Conservation (phyloP, 1,284 basidiomycete genomes). For the Cryptococcus sp. region DNA sequence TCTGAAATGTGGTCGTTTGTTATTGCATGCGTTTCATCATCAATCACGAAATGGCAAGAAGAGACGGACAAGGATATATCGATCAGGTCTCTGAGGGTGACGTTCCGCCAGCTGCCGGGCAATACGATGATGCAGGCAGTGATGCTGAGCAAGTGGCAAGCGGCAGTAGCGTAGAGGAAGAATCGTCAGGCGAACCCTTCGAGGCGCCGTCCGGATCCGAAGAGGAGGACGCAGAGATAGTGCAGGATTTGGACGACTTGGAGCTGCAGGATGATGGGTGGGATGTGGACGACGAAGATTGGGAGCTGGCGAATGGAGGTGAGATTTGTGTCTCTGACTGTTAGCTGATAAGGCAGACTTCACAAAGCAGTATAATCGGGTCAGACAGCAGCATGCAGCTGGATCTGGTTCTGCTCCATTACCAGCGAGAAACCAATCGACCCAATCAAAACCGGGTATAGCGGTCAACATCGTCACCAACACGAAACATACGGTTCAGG, state of each 20-base stretch:
- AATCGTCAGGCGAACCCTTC: conserved; percentile 17
- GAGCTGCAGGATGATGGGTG: conserved; percentile 69
- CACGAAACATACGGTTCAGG: conserved; percentile 80
- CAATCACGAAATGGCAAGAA: conserved; percentile 7
- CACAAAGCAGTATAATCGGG: conserved; percentile 92
- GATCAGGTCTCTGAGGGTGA: conserved; percentile 3
- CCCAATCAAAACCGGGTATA: conserved; percentile 30
- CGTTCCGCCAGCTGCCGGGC: neutral
- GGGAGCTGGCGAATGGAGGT: conserved; percentile 74
- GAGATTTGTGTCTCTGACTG: conserved; percentile 20
- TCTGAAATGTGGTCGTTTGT: no score
- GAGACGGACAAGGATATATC: conserved; percentile 16
- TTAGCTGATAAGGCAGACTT: conserved; percentile 65
- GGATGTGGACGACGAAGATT: conserved; percentile 81
- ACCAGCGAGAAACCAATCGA: conserved; percentile 17
- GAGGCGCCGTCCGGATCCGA: neutral
- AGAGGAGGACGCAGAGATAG: conserved; percentile 31
- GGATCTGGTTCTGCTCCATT: conserved; percentile 16
- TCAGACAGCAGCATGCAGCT: conserved; percentile 67
- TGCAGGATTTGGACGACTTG: conserved; percentile 71
- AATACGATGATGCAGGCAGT: conserved; percentile 23
- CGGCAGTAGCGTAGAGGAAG: conserved; percentile 37
- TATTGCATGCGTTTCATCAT: neutral
- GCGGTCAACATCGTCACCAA: conserved; percentile 54
- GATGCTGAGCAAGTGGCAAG: conserved; percentile 7